Base-by-base conservation (phyloP, 352 stramenopile species). In the Blastocystis sp. region DNA sequence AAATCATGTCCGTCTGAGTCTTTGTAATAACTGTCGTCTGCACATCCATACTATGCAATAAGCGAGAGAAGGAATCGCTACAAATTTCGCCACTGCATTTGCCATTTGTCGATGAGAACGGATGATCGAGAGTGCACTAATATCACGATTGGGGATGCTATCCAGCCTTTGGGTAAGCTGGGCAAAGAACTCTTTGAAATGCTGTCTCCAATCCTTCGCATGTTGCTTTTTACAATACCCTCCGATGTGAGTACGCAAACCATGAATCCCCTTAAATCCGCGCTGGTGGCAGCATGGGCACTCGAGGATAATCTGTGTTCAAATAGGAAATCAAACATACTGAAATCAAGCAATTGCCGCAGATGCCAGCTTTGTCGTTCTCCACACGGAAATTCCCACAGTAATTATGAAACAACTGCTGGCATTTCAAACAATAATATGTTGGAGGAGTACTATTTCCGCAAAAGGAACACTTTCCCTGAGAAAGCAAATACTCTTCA, bases 111-210 rank as follows among this genome's bases (percentile, higher is more conserved):
- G 39, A 45, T 85, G 54, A 24, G 53, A 66, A 16, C 53, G 54
- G 53, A 85, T 85, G 47, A 85, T 85, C 5, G 50, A 68, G 0
- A 66, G 30, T 16, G 73, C 73, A 13, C 43, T 68, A 9, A 85
- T n/a, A n/a, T 65, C 43, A 47, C 45, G 34, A 18, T 85, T 68
- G 45, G 73, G 39, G 26, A 85, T 85, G 20, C 16, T 43, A 7
- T 56, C 47, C 1, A 85, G 53, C 53, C 53, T 30, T 30, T 45
- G 26, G 26, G 65, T 34, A 13, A 85, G 47, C 56, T 85, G 73
- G n/a, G 63, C 50, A 45, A 85, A 85, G 63, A 85, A 85, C 45
- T 85, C 73, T 41, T 85, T 85, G 73, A 85, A 85, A 65, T 85
- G 73, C 26, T 85, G 73, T 69, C 73, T 85, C 73, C 73, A 85